Evolutionary conservation across 2,329 filamentous ascomycete species (phyloP), one percentile per base, ranked within the genome.

Genomic region (Xylariaceae sp.): DNA sequence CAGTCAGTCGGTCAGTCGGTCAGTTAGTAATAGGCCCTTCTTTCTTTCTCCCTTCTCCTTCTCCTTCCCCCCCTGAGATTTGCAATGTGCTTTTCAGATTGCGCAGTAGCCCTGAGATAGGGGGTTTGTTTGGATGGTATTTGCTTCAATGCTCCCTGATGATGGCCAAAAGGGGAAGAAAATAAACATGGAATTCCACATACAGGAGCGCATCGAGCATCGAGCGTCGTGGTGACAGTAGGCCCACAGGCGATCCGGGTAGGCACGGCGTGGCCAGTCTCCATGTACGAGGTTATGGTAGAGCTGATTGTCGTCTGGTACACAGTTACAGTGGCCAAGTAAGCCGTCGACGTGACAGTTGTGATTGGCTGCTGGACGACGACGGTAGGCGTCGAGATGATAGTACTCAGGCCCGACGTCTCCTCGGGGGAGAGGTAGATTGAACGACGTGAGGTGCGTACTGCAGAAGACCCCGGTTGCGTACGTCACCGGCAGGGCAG

Each of bases 301-400:
- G 30, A 27, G 7, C 52, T 55, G 10, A 58, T 40, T 4, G 53
- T 53, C 5, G 52, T 44, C 21, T 47, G 41, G 13, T 35, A 53
- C 2, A 35, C 37, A n/a, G 51, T 58, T 32, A 49, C 13, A 4
- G 51, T 55, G n/a, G n/a, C n/a, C 23, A 48, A 15, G 21, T 52
- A 50, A 24, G 30, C 41, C 15, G 48, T 47, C 36, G 67, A 71
- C 2, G 53, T 70, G 1, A 67, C 67, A 0, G 65, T 66, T 2
- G 68, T 70, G 8, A 61, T 66, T n/a, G 47, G 49, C 15, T 58
- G 42, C 21, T 36, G 13, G 33, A 72, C 68, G 15, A 64, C 70
- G 9, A 48, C 72, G 1, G 68, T 70, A 1, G 65, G 62, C 2
- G 72, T 74, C 6, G 68, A 64, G 1, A 70, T 72, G 5, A 60